These are phyloP conservation scores for Sporormia fimetaria DNA, from an alignment of 495 filamentous ascomycete species.

Conservation along the genomic window DNA sequence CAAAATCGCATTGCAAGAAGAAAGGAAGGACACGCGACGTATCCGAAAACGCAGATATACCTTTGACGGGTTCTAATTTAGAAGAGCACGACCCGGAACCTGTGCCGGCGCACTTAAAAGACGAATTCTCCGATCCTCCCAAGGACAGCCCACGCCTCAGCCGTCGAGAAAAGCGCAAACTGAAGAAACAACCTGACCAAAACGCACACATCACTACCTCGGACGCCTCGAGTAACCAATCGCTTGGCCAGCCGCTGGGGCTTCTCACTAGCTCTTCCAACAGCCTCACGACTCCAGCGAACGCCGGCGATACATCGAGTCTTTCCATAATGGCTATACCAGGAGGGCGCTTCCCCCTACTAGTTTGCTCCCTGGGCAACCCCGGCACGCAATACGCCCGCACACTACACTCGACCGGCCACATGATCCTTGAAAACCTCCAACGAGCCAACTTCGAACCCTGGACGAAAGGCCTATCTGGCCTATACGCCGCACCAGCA, in stretches of 20 bases:
- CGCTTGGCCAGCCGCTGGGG: constrained; percentile 1
- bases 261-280: neutral
- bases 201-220: neutral
- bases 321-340: constrained; percentile 9
- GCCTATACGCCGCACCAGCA: constrained; percentile 5
- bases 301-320: neutral
- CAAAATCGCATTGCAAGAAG: neutral
- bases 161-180: constrained; percentile 12
- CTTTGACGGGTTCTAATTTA: too few relatives aligned
- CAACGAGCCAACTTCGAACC: constrained; percentile 31
- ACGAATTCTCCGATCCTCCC: too few relatives aligned
- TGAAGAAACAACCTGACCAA: constrained; percentile 3
- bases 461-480: constrained; percentile 35
- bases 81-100: too few relatives aligned
- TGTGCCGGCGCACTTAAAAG: neutral
- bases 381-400: constrained; percentile 46
- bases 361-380: constrained; percentile 68
- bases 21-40: neutral
- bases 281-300: neutral
- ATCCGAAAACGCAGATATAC: neutral
- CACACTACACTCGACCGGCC: constrained; percentile 74
- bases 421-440: constrained; percentile 46
- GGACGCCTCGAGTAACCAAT: neutral
- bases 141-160: neutral
- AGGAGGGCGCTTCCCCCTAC: constrained; percentile 34